These are phyloP conservation scores for Cornus kousa DNA, from an alignment of 148 eudicot species.

Conservation along the genomic window DNA sequence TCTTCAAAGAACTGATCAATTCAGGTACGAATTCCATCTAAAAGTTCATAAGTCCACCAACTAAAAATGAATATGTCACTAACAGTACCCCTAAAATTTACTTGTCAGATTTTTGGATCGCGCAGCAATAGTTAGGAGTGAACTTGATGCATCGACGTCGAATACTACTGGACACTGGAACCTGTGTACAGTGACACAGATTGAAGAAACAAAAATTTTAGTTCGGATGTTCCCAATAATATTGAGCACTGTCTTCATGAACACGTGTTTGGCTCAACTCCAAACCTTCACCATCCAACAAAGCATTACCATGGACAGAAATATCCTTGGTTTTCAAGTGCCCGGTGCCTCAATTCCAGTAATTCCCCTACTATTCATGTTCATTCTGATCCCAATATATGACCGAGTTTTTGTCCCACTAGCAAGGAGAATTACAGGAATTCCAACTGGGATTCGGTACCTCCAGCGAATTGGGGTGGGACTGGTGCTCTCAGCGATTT, in stretches of 20 bases:
- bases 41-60: background rate
- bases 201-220: constrained; percentile 49
- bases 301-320: constrained; percentile 45
- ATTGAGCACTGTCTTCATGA: constrained; percentile 53
- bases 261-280: constrained; percentile 56
- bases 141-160: background rate
- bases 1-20: constrained; percentile 41
- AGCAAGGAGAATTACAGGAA: constrained; percentile 34
- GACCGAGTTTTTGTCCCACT: constrained; percentile 45
- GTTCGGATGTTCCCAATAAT: constrained; percentile 49
- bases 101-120: constrained; percentile 37
- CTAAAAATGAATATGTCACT: background rate
- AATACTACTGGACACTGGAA: constrained; percentile 24
- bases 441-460: constrained; percentile 41
- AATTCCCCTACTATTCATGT: constrained; percentile 38
- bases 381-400: constrained; percentile 36
- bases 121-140: constrained; percentile 36
- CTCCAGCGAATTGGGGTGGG: constrained; percentile 50
- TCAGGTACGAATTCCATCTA: constrained; percentile 26
- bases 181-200: constrained; percentile 45
- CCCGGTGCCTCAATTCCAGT: constrained; percentile 49
- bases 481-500: constrained; percentile 40
- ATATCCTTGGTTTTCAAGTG: constrained; percentile 29
- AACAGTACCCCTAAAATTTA: background rate
- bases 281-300: constrained; percentile 55